phyloP scores from a whole-genome alignment of 2,329 filamentous ascomycete genomes.

The Trichoderma aggressivum region DNA sequence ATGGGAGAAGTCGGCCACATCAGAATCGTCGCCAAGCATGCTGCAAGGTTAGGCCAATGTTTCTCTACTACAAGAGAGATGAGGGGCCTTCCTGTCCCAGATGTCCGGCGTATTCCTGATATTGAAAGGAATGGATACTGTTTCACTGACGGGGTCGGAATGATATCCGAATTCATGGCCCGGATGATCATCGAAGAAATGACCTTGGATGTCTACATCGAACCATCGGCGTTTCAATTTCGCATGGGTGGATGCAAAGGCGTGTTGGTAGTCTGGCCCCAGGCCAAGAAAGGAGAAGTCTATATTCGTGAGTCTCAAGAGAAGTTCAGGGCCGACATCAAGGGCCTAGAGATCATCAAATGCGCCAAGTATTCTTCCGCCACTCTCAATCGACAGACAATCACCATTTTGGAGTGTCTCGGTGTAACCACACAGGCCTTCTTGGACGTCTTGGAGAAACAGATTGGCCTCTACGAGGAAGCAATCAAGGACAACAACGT shows the following conservation, averaged over 20 bases:
- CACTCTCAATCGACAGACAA: conserved; percentile 85
- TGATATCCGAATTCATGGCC: conserved; percentile 78
- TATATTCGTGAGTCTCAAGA: conserved; percentile 80
- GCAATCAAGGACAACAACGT: conserved; percentile 64
- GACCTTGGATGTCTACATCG: conserved; percentile 51
- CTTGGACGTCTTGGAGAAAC: conserved; percentile 59
- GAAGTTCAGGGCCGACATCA: conserved; percentile 73
- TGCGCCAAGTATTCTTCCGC: conserved; percentile 73
- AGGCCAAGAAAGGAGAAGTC: conserved; percentile 64
- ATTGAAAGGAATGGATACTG: conserved; percentile 64
- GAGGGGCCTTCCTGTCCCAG: conserved; percentile 57
- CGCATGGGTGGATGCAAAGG: conserved; percentile 92
- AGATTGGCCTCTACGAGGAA: conserved; percentile 64
- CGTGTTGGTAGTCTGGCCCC: conserved; percentile 72
- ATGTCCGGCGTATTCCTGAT: conserved; percentile 62
- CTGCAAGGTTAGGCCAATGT: conserved; percentile 86
- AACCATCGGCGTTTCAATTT: conserved; percentile 86
- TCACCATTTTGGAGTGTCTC: conserved; percentile 75
- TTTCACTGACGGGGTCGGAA: conserved; percentile 92
- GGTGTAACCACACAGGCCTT: conserved; percentile 70
- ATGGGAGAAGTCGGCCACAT: conserved; percentile 87
- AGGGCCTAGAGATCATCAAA: conserved; percentile 79
- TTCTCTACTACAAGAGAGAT: conserved; percentile 89
- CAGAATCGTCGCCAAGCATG: conserved; percentile 80
- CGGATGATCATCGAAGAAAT: conserved; percentile 70